phyloP scores from a whole-genome alignment of 306 rosid genomes.

The Pueraria montana region DNA sequence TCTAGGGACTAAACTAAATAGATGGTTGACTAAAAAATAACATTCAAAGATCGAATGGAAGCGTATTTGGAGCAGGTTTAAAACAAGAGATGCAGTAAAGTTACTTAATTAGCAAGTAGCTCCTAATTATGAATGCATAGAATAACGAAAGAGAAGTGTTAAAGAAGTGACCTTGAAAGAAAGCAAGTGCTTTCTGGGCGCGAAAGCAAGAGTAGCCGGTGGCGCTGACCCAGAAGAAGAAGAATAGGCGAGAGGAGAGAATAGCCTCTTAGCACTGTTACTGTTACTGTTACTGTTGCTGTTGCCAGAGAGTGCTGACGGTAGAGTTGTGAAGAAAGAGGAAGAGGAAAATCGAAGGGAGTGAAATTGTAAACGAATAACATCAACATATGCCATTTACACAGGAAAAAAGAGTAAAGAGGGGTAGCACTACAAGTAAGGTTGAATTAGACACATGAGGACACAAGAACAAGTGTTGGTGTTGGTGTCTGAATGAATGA shows the following conservation, averaged over 20 bases:
- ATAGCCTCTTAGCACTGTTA: slow-evolving; percentile 28
- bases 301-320: no score
- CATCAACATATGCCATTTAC: slow-evolving; percentile 79
- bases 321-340: slow-evolving; percentile 49
- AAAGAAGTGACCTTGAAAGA: slow-evolving; percentile 73
- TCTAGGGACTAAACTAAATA: not conserved
- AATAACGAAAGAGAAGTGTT: not conserved
- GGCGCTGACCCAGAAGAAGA: slow-evolving; percentile 46
- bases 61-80: no score
- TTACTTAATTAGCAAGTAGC: slow-evolving; percentile 16
- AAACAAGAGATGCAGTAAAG: slow-evolving; percentile 44
- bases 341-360: slow-evolving; percentile 52
- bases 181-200: slow-evolving; percentile 62
- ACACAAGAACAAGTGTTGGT: slow-evolving; percentile 15
- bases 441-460: slow-evolving; percentile 40
- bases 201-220: slow-evolving; percentile 47
- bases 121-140: not conserved
- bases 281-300: no score
- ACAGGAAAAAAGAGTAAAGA: not conserved
- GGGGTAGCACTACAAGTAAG: not conserved
- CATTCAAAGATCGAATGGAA: no score
- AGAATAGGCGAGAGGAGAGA: slow-evolving; percentile 57
- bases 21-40: not conserved
- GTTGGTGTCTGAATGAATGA: not conserved
- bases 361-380: slow-evolving; percentile 61